phyloP scores from a whole-genome alignment of 176 grass and related monocot genomes.

The Olyra latifolia region DNA sequence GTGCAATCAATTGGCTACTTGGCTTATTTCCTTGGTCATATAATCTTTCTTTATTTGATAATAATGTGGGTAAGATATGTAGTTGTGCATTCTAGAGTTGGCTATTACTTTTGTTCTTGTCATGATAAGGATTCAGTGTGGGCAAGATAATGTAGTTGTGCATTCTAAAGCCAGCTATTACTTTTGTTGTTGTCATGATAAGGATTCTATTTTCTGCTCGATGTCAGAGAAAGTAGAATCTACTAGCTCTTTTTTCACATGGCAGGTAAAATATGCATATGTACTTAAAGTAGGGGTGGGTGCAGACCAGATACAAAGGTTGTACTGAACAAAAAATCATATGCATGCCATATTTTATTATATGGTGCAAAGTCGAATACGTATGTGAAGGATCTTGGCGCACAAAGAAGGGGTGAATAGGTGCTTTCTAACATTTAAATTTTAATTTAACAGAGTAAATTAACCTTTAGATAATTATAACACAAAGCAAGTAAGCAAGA shows the following conservation, averaged over 20 bases:
- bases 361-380: neutral
- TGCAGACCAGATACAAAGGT: slow-evolving; percentile 5
- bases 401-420: no score
- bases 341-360: neutral
- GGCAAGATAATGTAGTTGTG: no score
- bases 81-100: neutral
- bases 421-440: no score
- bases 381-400: no score
- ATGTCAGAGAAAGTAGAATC: slow-evolving; percentile 28
- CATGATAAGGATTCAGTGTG: slow-evolving; percentile 33
- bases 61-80: neutral
- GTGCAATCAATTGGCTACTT: neutral
- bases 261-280: slow-evolving; percentile 21
- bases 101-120: neutral
- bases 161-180: neutral
- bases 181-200: slow-evolving; percentile 12
- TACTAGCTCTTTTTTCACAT: slow-evolving; percentile 38
- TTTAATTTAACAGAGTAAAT: no score
- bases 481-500: no score
- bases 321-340: neutral
- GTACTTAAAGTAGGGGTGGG: slow-evolving; percentile 21
- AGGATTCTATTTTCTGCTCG: slow-evolving; percentile 10
- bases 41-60: neutral
- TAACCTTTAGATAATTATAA: no score
- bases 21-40: neutral